A percentile compares a stretch with the other conserved stretches of the same genome.
phyloP scores from a whole-genome alignment of 176 grass and related monocot genomes.

The Aegilops sharonensis region DNA sequence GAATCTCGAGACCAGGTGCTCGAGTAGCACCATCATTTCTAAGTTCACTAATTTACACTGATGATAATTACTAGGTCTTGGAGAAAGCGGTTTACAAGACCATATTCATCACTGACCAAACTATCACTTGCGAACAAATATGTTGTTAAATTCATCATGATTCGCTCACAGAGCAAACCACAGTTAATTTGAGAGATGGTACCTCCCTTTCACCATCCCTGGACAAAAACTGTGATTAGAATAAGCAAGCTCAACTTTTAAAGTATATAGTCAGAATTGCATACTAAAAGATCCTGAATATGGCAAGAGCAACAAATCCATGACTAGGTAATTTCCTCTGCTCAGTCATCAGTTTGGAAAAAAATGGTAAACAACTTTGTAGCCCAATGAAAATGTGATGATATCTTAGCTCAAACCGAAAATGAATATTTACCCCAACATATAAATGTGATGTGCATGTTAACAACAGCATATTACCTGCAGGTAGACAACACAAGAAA shows the following conservation, averaged over 20 bases:
- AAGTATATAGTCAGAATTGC: constrained; percentile 12
- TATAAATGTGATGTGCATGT: too few relatives aligned
- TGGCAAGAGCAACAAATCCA: constrained; percentile 74
- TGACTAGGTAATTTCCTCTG: background rate
- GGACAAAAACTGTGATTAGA: background rate
- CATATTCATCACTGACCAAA: constrained; percentile 45
- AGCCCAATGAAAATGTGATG: too few relatives aligned
- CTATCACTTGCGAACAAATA: constrained; percentile 31
- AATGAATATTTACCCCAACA: too few relatives aligned
- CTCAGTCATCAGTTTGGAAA: too few relatives aligned
- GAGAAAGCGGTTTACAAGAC: constrained; percentile 20
- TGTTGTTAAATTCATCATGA: constrained; percentile 13
- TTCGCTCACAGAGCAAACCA: constrained; percentile 31
- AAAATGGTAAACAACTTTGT: too few relatives aligned
- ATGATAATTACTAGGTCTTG: constrained; percentile 11
- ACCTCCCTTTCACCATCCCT: constrained; percentile 52
- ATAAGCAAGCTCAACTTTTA: background rate
- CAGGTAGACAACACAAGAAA: too few relatives aligned
- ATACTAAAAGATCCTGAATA: constrained; percentile 83
- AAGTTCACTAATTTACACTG: too few relatives aligned
- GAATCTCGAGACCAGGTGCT: too few relatives aligned
- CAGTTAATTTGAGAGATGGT: constrained; percentile 76
- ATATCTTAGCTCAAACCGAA: too few relatives aligned
- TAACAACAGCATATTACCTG: too few relatives aligned
- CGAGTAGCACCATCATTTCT: too few relatives aligned